These are phyloP conservation scores for Brasilioporus rufonigricans DNA, from an alignment of 768 basidiomycete species.

Conservation along the genomic window DNA sequence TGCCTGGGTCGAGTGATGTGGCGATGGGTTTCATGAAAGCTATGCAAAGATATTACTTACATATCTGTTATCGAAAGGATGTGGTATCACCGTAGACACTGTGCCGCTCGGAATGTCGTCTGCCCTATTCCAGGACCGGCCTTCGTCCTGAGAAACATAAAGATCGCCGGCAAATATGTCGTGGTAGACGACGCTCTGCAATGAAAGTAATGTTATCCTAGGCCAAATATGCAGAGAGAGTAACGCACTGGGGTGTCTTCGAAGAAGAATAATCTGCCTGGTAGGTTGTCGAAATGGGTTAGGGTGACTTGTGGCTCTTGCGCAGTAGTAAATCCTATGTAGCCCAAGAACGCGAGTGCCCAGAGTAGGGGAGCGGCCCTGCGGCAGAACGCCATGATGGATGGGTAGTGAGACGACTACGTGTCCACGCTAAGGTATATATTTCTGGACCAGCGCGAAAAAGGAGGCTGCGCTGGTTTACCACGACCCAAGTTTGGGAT, in stretches of 20 bases:
- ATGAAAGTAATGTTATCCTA: not conserved
- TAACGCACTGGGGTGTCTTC: conserved; percentile 83
- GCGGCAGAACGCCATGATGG: conserved; percentile 29
- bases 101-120: conserved; percentile 53
- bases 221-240: not conserved
- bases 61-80: conserved; percentile 79
- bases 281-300: conserved; percentile 66
- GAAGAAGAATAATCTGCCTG: conserved; percentile 83
- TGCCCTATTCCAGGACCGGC: conserved; percentile 60
- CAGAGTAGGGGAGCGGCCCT: conserved; percentile 27
- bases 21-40: not conserved
- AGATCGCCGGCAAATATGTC: conserved; percentile 68
- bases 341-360: conserved; percentile 23
- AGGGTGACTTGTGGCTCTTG: conserved; percentile 49
- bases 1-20: conserved; percentile 48
- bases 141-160: conserved; percentile 84
- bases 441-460: not conserved
- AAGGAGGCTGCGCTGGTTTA: conserved; percentile 12
- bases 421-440: conserved; percentile 12
- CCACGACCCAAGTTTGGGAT: conserved; percentile 8
- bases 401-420: conserved; percentile 9
- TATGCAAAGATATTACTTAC: conserved; percentile 39
- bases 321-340: conserved; percentile 26
- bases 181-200: conserved; percentile 74
- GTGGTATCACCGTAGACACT: conserved; percentile 74